phyloP scores from a whole-genome alignment of 768 basidiomycete species.

The Leccinum disarticulatum region DNA sequence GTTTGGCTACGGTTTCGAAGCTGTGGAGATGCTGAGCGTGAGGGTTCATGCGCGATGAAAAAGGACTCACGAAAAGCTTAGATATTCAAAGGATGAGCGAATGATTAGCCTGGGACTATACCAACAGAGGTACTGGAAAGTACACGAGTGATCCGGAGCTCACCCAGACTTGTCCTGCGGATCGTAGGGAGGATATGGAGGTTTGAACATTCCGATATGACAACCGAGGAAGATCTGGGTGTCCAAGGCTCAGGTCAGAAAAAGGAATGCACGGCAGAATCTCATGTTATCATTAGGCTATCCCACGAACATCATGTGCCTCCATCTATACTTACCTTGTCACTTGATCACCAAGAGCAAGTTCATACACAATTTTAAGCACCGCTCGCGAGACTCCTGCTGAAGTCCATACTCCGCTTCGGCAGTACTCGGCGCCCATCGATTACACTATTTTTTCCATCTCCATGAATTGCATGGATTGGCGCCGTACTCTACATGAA shows the following conservation, averaged over 20 bases:
- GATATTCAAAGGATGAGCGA: background rate
- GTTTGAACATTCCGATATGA: slow-evolving; percentile 37
- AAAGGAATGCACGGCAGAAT: too few relatives aligned
- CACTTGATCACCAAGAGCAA: too few relatives aligned
- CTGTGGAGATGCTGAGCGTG: slow-evolving; percentile 35
- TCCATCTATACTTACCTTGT: too few relatives aligned
- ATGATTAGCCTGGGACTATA: background rate
- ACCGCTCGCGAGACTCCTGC: too few relatives aligned
- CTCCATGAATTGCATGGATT: too few relatives aligned
- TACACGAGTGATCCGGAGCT: slow-evolving; percentile 15
- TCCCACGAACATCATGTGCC: too few relatives aligned
- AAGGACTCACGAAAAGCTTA: slow-evolving; percentile 61
- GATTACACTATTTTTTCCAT: too few relatives aligned
- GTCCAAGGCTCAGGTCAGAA: background rate
- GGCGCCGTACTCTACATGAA: too few relatives aligned
- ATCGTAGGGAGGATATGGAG: slow-evolving; percentile 71
- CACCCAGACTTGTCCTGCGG: slow-evolving; percentile 68
- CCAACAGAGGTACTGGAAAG: background rate
- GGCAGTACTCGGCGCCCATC: too few relatives aligned
- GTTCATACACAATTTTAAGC: too few relatives aligned
- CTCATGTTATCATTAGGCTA: too few relatives aligned
- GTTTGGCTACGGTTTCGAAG: slow-evolving; percentile 73
- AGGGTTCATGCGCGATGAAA: background rate
- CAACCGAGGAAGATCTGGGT: background rate
- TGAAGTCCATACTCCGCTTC: too few relatives aligned